Percentiles rank a stretch among this genome's conserved stretches.
phyloP scores from a whole-genome alignment of 192 early-diverging fungal genomes.

The Linnemannia hyalina region DNA sequence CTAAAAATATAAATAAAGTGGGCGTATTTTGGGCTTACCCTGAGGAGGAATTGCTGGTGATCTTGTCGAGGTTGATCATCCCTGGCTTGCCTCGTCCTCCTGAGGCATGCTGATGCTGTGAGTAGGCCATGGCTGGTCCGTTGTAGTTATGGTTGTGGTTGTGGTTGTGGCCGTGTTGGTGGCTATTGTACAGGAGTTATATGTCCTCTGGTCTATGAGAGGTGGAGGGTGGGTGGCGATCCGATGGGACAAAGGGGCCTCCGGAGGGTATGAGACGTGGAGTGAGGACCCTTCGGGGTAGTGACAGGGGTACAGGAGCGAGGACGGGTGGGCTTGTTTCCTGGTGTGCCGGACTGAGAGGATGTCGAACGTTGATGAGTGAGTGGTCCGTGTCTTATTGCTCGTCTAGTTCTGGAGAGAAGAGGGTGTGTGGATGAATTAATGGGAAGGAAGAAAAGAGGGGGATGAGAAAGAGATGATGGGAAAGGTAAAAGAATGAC shows the following conservation, averaged over 20 bases:
- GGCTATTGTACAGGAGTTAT: slow-evolving; percentile 25
- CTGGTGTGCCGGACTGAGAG: background rate
- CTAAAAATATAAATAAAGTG: background rate
- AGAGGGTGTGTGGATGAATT: too few species aligned
- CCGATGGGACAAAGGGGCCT: background rate
- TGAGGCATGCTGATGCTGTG: slow-evolving; percentile 12
- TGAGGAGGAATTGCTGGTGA: slow-evolving; percentile 45
- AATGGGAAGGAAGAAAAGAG: background rate
- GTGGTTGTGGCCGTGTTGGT: slow-evolving; percentile 17
- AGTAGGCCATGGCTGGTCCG: slow-evolving; percentile 11
- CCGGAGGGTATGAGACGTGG: background rate
- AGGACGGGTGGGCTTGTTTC: background rate
- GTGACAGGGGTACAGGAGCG: background rate
- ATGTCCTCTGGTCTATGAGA: background rate
- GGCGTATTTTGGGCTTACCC: slow-evolving; percentile 22
- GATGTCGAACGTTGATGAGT: too few species aligned
- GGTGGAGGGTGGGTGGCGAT: background rate
- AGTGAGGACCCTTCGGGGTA: slow-evolving; percentile 7
- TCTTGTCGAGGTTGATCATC: slow-evolving; percentile 56
- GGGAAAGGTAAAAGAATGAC: background rate
- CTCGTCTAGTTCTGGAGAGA: background rate
- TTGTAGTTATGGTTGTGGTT: slow-evolving; percentile 9
- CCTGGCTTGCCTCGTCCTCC: slow-evolving; percentile 38
- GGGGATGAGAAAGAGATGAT: background rate
- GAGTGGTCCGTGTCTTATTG: background rate